These are phyloP conservation scores for Coniochaeta hoffmannii DNA, from an alignment of 2,329 filamentous ascomycete species.

Conservation along the genomic window DNA sequence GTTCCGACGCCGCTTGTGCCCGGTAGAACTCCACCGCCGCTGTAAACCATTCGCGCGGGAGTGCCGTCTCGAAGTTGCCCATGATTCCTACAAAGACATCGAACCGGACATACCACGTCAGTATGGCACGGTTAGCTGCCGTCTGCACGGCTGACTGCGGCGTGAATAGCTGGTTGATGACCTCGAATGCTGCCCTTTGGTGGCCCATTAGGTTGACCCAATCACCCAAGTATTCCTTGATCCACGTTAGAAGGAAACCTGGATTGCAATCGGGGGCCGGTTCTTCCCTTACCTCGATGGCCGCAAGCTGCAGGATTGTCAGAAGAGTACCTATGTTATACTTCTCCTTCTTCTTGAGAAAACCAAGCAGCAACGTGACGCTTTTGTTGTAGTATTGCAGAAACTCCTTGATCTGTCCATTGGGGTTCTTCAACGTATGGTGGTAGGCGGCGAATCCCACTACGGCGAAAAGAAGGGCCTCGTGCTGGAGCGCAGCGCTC, in stretches of 20 bases:
- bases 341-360: conserved; percentile 62
- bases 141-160: conserved; percentile 68
- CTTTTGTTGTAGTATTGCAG: conserved; percentile 87
- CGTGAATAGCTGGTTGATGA: conserved; percentile 71
- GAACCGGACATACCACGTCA: conserved; percentile 87
- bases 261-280: conserved; percentile 1
- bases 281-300: conserved; percentile 64
- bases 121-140: conserved; percentile 62
- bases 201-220: conserved; percentile 92
- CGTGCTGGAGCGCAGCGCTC: conserved; percentile 62
- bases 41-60: conserved; percentile 74
- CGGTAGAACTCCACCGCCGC: conserved; percentile 56
- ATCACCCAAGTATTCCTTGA: conserved; percentile 85
- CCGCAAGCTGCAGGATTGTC: conserved; percentile 85
- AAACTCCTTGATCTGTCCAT: conserved; percentile 73
- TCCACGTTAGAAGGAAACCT: conserved; percentile 6
- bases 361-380: conserved; percentile 66
- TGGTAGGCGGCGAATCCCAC: conserved; percentile 89
- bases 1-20: conserved; percentile 49
- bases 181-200: conserved; percentile 79
- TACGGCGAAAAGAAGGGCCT: conserved; percentile 78
- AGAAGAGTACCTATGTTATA: conserved; percentile 69
- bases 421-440: conserved; percentile 60
- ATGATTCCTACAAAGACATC: conserved; percentile 80
- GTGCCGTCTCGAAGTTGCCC: conserved; percentile 66